These are phyloP conservation scores for Podospora conica DNA, from an alignment of 495 filamentous ascomycete genomes.

Conservation along the genomic window DNA sequence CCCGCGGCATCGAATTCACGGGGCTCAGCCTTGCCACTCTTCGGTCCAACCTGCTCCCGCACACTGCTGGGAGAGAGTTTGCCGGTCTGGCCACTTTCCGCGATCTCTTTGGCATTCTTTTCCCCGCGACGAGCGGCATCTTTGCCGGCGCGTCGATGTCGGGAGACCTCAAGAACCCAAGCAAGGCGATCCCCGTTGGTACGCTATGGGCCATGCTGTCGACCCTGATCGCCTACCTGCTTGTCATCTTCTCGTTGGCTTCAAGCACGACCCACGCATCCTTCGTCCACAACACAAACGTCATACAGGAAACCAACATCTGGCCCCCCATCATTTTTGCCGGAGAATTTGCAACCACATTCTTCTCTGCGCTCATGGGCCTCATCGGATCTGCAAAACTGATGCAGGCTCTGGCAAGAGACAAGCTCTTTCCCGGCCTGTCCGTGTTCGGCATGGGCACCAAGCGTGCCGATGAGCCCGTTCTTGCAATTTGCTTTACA, in stretches of 20 bases:
- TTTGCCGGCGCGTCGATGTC: conserved; percentile 85
- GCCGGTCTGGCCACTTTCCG: conserved; percentile 67
- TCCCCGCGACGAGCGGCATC: conserved; percentile 69
- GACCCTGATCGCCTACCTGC: conserved; percentile 68
- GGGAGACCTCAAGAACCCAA: conserved; percentile 75
- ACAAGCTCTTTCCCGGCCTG: conserved; percentile 72
- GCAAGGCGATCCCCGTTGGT: conserved; percentile 76
- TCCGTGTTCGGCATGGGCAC: conserved; percentile 71
- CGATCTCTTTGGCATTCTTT: conserved; percentile 80
- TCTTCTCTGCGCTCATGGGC: conserved; percentile 84
- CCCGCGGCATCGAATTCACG: conserved; percentile 65
- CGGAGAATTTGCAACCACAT: conserved; percentile 74
- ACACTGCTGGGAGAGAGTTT: conserved; percentile 31
- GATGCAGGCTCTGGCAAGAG: conserved; percentile 75
- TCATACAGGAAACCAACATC: conserved; percentile 72
- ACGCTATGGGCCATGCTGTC: conserved; percentile 70
- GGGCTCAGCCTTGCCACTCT: conserved; percentile 66
- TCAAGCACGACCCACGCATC: conserved; percentile 68
- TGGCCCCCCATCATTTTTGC: conserved; percentile 68
- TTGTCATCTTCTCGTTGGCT: conserved; percentile 77
- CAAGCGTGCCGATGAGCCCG: conserved; percentile 66
- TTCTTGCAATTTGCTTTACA: conserved; percentile 70
- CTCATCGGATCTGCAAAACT: conserved; percentile 85
- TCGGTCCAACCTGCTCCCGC: conserved; percentile 62
- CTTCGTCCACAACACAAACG: conserved; percentile 67